These are phyloP conservation scores for Zymoseptoria ardabiliae DNA, from an alignment of 2,329 filamentous ascomycete genomes.

Conservation along the genomic window DNA sequence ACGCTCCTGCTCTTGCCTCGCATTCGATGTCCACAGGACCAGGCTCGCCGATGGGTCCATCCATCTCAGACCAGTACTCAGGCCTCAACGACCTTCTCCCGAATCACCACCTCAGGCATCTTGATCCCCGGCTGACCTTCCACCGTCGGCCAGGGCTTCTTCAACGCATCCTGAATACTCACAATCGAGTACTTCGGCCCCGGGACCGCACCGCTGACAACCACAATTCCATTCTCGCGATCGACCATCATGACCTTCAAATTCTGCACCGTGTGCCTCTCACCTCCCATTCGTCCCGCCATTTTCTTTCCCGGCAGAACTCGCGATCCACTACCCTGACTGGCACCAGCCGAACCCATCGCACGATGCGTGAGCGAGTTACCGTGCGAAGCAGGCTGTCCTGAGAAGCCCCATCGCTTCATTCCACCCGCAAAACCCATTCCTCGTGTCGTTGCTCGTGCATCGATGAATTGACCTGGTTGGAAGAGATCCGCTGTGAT, in stretches of 20 bases:
- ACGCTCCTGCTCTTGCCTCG: no score
- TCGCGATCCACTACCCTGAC: conserved; percentile 85
- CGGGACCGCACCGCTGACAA: conserved; percentile 79
- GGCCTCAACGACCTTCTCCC: not conserved
- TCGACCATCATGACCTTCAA: conserved; percentile 84
- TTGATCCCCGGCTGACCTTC: conserved; percentile 2
- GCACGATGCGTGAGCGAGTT: conserved; percentile 90
- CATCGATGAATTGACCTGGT: conserved; percentile 84
- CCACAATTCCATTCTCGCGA: conserved; percentile 74
- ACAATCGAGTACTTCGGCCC: conserved; percentile 84
- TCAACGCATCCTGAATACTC: conserved; percentile 80
- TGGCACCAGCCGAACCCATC: conserved; percentile 81
- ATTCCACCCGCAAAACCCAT: conserved; percentile 96
- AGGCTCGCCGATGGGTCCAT: not conserved
- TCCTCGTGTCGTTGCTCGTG: conserved; percentile 68
- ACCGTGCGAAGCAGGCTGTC: conserved; percentile 89
- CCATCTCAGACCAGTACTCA: not conserved
- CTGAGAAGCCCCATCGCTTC: conserved; percentile 87
- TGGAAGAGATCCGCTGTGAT: conserved; percentile 87
- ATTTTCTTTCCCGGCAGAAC: conserved; percentile 96
- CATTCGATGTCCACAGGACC: no score
- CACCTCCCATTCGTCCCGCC: conserved; percentile 89
- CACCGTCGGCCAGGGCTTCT: conserved; percentile 66
- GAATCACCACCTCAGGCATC: not conserved
- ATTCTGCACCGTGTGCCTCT: conserved; percentile 85